These are phyloP conservation scores for Neocallimastix lanati DNA, from an alignment of 192 early-diverging fungal genomes.

Conservation along the genomic window DNA sequence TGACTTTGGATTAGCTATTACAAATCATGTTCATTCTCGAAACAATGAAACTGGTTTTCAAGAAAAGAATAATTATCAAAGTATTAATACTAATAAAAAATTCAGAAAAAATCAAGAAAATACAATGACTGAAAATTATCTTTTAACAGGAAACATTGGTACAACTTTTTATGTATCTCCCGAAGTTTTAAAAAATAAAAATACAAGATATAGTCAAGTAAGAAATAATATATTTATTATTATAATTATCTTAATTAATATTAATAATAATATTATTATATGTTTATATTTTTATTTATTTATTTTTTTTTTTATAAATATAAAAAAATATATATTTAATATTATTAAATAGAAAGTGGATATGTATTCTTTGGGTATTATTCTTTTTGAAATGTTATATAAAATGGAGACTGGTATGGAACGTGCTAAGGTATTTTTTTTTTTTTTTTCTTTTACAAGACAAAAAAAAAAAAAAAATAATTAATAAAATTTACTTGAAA, in stretches of 20 bases:
- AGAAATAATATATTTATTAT: too few species aligned
- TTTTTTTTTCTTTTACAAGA: too few species aligned
- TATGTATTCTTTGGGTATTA: slow-evolving; percentile 22
- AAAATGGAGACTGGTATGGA: slow-evolving; percentile 60
- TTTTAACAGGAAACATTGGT: neutral
- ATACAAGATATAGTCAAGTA: neutral
- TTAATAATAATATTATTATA: too few species aligned
- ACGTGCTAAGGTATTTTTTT: slow-evolving; percentile 44
- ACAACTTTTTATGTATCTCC: neutral
- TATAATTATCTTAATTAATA: too few species aligned
- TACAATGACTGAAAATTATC: neutral
- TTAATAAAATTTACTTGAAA: too few species aligned
- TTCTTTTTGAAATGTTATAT: slow-evolving; percentile 65
- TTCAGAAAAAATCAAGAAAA: neutral
- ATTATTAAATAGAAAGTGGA: too few species aligned
- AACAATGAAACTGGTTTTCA: neutral
- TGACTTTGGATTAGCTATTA: slow-evolving; percentile 58
- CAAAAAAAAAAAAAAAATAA: too few species aligned
- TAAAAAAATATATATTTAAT: too few species aligned
- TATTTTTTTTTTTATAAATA: too few species aligned
- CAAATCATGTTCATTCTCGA: slow-evolving; percentile 8
- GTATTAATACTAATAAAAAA: neutral
- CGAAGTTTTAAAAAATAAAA: neutral
- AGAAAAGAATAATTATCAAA: neutral
- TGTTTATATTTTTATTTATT: too few species aligned